phyloP scores from a whole-genome alignment of 75 land plant species.

The Cunninghamia lanceolata region DNA sequence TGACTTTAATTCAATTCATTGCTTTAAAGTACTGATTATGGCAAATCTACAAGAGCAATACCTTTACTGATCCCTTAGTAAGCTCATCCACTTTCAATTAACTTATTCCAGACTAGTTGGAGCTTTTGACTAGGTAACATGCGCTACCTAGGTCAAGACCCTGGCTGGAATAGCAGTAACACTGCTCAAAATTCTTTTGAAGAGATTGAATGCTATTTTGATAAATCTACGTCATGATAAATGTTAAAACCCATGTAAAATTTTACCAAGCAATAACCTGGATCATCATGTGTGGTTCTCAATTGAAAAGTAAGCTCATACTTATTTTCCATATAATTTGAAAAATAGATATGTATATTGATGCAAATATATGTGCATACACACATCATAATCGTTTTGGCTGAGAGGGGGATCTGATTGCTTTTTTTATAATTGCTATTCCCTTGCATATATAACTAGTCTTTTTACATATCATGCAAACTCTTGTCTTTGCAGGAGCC shows the following conservation, averaged over 20 bases:
- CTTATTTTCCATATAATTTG: neutral
- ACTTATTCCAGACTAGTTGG: neutral
- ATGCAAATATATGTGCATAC: neutral
- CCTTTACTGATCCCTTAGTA: neutral
- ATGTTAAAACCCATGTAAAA: neutral
- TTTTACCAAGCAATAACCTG: neutral
- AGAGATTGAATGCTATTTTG: neutral
- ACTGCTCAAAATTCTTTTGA: neutral
- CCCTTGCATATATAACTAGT: neutral
- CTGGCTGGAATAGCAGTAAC: neutral
- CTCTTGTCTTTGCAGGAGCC: conserved; percentile 65
- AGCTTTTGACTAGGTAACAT: neutral
- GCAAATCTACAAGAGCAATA: neutral
- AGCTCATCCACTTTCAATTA: neutral
- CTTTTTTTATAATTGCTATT: neutral
- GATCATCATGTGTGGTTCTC: neutral
- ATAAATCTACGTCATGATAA: neutral
- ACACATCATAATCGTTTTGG: neutral
- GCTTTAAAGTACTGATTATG: neutral
- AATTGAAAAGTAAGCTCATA: neutral
- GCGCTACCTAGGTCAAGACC: neutral
- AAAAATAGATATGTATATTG: neutral
- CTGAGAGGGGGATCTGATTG: neutral
- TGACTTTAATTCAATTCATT: neutral
- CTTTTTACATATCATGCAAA: neutral